A percentile compares a stretch with the other conserved stretches of the same genome.
Conservation (phyloP, 345 rosid species). For the Dipteronia sinensis region DNA sequence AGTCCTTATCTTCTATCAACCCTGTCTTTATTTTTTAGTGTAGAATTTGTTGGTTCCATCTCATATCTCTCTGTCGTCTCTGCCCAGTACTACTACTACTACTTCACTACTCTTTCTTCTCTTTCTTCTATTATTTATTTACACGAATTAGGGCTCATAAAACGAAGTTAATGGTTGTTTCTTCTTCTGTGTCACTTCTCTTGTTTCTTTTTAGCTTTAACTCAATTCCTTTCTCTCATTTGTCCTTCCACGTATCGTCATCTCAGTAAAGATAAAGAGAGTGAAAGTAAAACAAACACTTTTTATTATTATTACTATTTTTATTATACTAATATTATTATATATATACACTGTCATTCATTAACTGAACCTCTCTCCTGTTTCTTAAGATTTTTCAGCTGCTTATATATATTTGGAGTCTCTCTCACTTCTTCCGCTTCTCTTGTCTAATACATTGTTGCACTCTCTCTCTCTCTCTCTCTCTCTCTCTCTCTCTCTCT, state of each 20-base stretch:
- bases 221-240: conserved; percentile 22
- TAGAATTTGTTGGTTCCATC: neutral
- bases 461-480: conserved; percentile 9
- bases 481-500: neutral
- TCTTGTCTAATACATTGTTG: conserved; percentile 12
- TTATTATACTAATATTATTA: neutral
- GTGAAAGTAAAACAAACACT: neutral
- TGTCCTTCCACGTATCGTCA: conserved; percentile 52
- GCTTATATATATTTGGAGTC: neutral
- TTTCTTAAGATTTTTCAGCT: neutral
- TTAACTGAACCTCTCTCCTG: conserved; percentile 28
- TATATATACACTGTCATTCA: conserved; percentile 28
- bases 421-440: neutral
- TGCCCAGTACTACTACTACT: neutral
- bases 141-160: conserved; percentile 26
- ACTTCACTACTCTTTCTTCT: neutral
- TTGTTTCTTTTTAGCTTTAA: neutral
- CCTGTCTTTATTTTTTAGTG: neutral
- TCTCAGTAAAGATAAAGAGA: conserved; percentile 25
- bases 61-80: neutral
- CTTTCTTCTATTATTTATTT: conserved; percentile 18
- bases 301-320: no score
- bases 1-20: conserved; percentile 22
- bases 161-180: conserved; percentile 28
- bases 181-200: conserved; percentile 18